Evolutionary conservation across 2,329 filamentous ascomycete genomes (phyloP).

Genomic region (Arthrobotrys pseudoclavata): DNA sequence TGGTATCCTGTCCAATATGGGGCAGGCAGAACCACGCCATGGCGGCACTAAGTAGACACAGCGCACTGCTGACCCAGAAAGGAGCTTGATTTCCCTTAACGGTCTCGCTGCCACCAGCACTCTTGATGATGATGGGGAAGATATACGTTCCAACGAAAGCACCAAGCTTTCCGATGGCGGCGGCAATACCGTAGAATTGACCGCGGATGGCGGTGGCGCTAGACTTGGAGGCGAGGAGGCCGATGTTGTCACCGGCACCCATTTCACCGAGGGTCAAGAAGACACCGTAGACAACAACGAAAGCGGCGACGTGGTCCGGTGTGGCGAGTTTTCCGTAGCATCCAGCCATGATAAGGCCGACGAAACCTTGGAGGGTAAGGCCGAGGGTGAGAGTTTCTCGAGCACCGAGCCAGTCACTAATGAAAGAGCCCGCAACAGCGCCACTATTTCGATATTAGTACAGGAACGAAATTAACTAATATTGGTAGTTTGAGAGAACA

Average conservation of each 20-base stretch:
- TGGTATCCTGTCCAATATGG: constrained; percentile 86
- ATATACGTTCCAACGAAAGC: constrained; percentile 90
- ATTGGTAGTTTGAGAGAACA: neutral
- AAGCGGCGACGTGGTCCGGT: constrained; percentile 77
- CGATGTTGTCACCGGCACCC: constrained; percentile 92
- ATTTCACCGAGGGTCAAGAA: constrained; percentile 84
- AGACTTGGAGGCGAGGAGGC: constrained; percentile 86
- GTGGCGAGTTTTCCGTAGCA: constrained; percentile 79
- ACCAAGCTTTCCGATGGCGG: constrained; percentile 80
- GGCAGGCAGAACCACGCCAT: constrained; percentile 79
- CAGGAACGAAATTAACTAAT: constrained; percentile 74
- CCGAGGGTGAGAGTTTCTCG: constrained; percentile 79
- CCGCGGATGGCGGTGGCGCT: constrained; percentile 89
- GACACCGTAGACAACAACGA: constrained; percentile 83
- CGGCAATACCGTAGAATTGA: constrained; percentile 79
- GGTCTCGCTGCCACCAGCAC: constrained; percentile 71
- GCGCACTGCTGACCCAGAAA: constrained; percentile 83
- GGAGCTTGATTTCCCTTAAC: constrained; percentile 81
- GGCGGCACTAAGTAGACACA: constrained; percentile 81
- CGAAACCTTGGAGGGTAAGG: constrained; percentile 78
- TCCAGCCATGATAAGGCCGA: constrained; percentile 75
- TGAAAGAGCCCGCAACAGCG: constrained; percentile 80
- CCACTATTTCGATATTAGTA: constrained; percentile 67
- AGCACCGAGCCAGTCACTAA: constrained; percentile 72
- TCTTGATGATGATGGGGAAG: constrained; percentile 78